Evolutionary conservation across 1,284 basidiomycete species (phyloP).

Genomic region (Coniferiporia weirii): DNA sequence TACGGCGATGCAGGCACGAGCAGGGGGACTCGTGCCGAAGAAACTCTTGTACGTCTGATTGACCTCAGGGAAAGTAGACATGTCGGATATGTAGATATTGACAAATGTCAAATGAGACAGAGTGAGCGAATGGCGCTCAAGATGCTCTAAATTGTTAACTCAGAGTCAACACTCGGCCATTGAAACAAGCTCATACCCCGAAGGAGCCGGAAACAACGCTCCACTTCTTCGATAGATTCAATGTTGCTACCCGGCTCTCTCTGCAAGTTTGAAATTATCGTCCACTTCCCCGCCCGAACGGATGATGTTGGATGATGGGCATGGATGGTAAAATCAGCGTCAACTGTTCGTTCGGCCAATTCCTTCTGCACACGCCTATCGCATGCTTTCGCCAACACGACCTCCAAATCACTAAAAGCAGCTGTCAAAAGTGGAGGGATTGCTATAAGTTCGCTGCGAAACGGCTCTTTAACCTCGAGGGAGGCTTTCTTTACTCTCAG

Average conservation of each 20-base stretch:
- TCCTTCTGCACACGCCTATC: background rate
- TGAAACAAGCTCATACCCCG: conserved; percentile 38
- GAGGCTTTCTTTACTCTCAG: conserved; percentile 69
- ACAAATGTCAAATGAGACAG: conserved; percentile 47
- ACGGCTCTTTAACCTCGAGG: conserved; percentile 48
- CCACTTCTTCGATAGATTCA: conserved; percentile 54
- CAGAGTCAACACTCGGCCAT: conserved; percentile 39
- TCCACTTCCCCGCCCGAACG: conserved; percentile 35
- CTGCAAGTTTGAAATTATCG: conserved; percentile 54
- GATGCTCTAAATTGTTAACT: conserved; percentile 33
- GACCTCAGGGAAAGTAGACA: conserved; percentile 69
- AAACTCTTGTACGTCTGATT: conserved; percentile 76
- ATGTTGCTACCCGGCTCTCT: conserved; percentile 19
- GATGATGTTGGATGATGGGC: background rate
- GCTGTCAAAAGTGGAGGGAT: conserved; percentile 53
- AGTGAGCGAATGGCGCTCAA: background rate
- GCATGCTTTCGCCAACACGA: background rate
- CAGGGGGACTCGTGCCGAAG: conserved; percentile 90
- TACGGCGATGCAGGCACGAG: conserved; percentile 86
- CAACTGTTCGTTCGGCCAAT: background rate
- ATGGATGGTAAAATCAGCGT: conserved; percentile 12
- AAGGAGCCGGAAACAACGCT: conserved; percentile 52
- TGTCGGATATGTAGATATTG: conserved; percentile 80
- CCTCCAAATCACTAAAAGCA: conserved; percentile 12
- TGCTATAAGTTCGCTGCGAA: conserved; percentile 19